Conservation (phyloP, 2,329 filamentous ascomycete species). For the Stagonosporopsis chrysanthemi region DNA sequence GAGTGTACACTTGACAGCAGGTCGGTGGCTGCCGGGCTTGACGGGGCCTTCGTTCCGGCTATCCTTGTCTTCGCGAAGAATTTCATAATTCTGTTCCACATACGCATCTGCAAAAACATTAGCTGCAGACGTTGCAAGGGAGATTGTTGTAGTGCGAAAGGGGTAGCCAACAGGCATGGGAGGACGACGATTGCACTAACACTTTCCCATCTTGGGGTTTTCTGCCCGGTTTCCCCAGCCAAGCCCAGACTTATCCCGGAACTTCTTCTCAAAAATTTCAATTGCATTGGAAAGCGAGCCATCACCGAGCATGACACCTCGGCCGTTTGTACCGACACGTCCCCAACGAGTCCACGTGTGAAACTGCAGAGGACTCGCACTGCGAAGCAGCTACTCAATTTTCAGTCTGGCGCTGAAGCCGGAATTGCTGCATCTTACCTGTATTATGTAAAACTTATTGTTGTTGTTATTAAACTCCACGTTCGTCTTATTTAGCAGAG, state of each 20-base stretch:
- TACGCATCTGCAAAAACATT: conserved; percentile 67
- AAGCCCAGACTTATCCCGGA: conserved; percentile 64
- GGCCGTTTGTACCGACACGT: conserved; percentile 68
- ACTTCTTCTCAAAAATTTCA: conserved; percentile 61
- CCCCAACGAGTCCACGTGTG: conserved; percentile 82
- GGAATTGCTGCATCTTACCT: no score
- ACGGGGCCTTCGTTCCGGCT: conserved; percentile 50
- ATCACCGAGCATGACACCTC: conserved; percentile 52
- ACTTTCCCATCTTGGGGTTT: conserved; percentile 69
- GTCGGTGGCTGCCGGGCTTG: conserved; percentile 40
- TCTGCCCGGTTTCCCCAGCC: conserved; percentile 59
- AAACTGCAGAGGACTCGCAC: conserved; percentile 50
- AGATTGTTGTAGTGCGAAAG: no score
- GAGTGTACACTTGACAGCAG: conserved; percentile 61
- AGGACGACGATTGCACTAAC: neutral
- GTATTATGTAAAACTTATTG: conserved; percentile 77
- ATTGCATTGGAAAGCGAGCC: conserved; percentile 52
- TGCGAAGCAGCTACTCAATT: conserved; percentile 42
- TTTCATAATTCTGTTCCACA: conserved; percentile 78
- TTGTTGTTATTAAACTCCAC: conserved; percentile 73
- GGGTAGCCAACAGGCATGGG: no score
- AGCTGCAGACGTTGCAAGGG: no score
- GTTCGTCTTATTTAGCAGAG: conserved; percentile 80
- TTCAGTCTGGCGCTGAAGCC: no score
- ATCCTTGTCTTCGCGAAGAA: conserved; percentile 63